Conservation (phyloP, 2,329 filamentous ascomycete genomes). For the Lasiodiplodia sp. region DNA sequence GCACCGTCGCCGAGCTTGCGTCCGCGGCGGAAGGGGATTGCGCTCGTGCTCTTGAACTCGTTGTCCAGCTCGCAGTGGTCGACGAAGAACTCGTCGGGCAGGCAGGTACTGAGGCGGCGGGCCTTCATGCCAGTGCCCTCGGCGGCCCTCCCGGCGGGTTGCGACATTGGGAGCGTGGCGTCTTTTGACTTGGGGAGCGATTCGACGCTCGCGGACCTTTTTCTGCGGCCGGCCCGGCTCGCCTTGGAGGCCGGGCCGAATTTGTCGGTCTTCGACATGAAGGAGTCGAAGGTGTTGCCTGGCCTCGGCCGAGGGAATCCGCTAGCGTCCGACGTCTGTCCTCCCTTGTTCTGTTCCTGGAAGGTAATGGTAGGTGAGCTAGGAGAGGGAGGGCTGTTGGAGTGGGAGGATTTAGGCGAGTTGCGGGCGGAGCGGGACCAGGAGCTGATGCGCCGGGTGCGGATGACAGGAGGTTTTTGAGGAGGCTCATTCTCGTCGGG, state of each 20-base stretch:
- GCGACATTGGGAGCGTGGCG: constrained; percentile 39
- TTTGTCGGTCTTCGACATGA: constrained; percentile 16
- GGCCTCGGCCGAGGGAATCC: neutral
- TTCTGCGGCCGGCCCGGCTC: constrained; percentile 31
- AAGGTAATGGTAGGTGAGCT: constrained; percentile 46
- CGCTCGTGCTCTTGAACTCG: constrained; percentile 72
- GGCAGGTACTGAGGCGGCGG: constrained; percentile 75
- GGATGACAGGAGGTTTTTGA: constrained; percentile 23
- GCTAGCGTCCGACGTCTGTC: neutral
- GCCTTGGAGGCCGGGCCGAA: constrained; percentile 31
- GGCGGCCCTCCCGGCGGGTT: constrained; percentile 55
- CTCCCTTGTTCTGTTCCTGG: constrained; percentile 29
- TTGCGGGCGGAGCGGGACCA: constrained; percentile 47
- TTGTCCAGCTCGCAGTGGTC: constrained; percentile 72
- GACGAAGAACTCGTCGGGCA: constrained; percentile 77
- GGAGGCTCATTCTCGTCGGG: neutral
- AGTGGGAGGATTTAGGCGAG: constrained; percentile 47
- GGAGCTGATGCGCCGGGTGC: constrained; percentile 43
- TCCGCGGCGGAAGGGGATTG: constrained; percentile 74
- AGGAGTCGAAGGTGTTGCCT: constrained; percentile 17
- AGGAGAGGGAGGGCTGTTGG: constrained; percentile 47
- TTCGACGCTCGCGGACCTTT: constrained; percentile 47
- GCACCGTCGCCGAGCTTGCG: constrained; percentile 83
- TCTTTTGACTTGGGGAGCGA: constrained; percentile 39
- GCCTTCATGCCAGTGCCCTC: constrained; percentile 79